Evolutionary conservation across 2,329 filamentous ascomycete species (phyloP), one percentile per base, ranked within the genome.

Genomic region (Sporothrix mexicana): DNA sequence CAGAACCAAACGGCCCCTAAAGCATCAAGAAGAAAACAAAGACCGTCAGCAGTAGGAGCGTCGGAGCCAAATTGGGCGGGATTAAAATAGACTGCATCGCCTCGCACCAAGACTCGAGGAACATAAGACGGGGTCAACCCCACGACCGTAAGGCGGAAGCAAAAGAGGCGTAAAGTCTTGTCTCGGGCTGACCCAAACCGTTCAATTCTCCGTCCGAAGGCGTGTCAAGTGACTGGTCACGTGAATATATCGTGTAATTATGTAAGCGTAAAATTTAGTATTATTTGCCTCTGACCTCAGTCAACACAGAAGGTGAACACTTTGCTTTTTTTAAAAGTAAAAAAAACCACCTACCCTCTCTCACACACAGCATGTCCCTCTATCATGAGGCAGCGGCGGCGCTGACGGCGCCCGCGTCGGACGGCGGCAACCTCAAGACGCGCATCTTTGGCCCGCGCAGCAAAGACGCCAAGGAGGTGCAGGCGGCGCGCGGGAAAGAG

Each of bases 331-430:
- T n/a, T n/a, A n/a, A n/a, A n/a, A n/a, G n/a, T n/a, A n/a, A n/a
- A n/a, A n/a, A n/a, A n/a, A n/a, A n/a, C n/a, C n/a, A n/a, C n/a
- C n/a, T n/a, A n/a, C n/a, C n/a, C n/a, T n/a, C n/a, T n/a, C n/a
- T n/a, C n/a, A n/a, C n/a, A n/a, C n/a, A n/a, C n/a, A 23, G 13
- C 69, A 98, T 98, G 95, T 97, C 95, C 66, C 91, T 99, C 72
- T 99, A 99, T 81, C 92, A 97, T 80, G 96, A 98, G 84, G 92
- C 95, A 7, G 94, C 92, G 3, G 87, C 90, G 15, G 85, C 98
- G 49, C 83, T 99, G 72, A 87, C 88, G 3, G 87, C 86, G 7
- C 83, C 90, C 2, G 83, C 88, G 0, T 87, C 88, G n/a, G 83
- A 86, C 2, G 91, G 92, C n/a, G 94, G 93, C 20, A 97, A 93